Conservation (phyloP, 805 yeast species). For the Blastobotrys attinorum region DNA sequence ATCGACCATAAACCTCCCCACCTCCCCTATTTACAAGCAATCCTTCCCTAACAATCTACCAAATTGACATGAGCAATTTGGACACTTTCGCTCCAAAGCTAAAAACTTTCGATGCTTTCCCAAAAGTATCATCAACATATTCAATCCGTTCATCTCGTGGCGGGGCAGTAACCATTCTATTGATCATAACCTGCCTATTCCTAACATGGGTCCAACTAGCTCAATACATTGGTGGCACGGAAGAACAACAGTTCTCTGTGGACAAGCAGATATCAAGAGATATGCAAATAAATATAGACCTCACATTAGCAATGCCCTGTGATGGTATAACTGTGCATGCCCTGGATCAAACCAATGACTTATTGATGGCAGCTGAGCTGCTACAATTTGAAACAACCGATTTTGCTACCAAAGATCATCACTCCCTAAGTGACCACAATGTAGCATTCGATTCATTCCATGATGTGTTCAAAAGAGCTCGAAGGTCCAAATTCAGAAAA, state of each 20-base stretch:
- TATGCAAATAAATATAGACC: conserved; percentile 66
- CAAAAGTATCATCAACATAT: conserved; percentile 64
- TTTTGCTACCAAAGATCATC: conserved; percentile 1
- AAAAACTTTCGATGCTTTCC: conserved; percentile 64
- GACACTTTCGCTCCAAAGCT: conserved; percentile 28
- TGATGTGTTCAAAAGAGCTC: conserved; percentile 17
- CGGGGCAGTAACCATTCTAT: conserved; percentile 59
- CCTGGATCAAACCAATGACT: conserved; percentile 68
- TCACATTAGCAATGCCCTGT: conserved; percentile 82
- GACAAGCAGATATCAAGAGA: conserved; percentile 51
- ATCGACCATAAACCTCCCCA: too few relatives aligned
- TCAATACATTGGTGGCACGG: conserved; percentile 71
- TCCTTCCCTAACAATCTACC: too few relatives aligned
- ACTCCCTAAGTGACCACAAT: conserved; percentile 2
- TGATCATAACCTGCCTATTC: conserved; percentile 54
- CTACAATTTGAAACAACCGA: conserved; percentile 46
- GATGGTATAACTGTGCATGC: conserved; percentile 65
- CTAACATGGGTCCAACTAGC: conserved; percentile 82
- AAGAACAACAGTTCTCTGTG: conserved; percentile 71
- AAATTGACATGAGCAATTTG: conserved; percentile 10
- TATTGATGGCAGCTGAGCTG: conserved; percentile 68
- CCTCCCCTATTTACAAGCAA: too few relatives aligned
- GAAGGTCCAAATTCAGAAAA: conserved; percentile 9
- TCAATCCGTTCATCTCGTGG: conserved; percentile 71
- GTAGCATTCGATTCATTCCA: conserved; percentile 12